These are phyloP conservation scores for Petasospora rhodanensis DNA, from an alignment of 1,139 yeast genomes.

Conservation along the genomic window DNA sequence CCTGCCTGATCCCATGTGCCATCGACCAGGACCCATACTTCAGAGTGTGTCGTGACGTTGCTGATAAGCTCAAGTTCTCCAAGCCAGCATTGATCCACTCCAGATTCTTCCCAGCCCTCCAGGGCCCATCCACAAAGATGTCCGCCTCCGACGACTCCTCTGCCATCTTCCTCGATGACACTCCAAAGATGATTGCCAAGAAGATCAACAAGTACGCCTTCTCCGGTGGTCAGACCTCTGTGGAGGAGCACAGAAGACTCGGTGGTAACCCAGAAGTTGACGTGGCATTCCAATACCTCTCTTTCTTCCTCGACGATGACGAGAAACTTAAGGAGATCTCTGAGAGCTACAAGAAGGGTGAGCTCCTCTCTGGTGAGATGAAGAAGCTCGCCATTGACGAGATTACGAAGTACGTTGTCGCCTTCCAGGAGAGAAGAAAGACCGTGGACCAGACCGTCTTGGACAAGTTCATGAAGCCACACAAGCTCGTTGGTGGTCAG, in stretches of 20 bases:
- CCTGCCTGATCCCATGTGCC: constrained; percentile 97
- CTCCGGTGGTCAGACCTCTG: constrained; percentile 85
- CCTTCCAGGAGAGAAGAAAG: constrained; percentile 76
- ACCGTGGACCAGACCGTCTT: constrained; percentile 63
- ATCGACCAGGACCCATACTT: constrained; percentile 99
- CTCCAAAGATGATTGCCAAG: constrained; percentile 86
- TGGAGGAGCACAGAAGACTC: constrained; percentile 81
- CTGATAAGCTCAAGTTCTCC: constrained; percentile 82
- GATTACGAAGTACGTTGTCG: constrained; percentile 71
- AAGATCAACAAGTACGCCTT: constrained; percentile 96
- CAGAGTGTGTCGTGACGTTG: constrained; percentile 96
- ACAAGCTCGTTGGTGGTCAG: constrained; percentile 70
- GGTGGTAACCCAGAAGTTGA: constrained; percentile 98
- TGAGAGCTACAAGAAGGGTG: constrained; percentile 72
- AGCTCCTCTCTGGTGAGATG: constrained; percentile 87
- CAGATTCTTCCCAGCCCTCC: constrained; percentile 96
- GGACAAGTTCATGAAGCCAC: constrained; percentile 77
- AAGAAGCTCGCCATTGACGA: constrained; percentile 81
- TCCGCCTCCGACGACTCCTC: constrained; percentile 84
- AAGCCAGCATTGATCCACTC: constrained; percentile 94
- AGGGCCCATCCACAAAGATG: constrained; percentile 97
- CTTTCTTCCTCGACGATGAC: constrained; percentile 88
- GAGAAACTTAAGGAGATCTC: constrained; percentile 62
- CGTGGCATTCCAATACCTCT: constrained; percentile 88
- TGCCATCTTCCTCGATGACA: constrained; percentile 92